phyloP scores from a whole-genome alignment of 495 filamentous ascomycete genomes.

The Rusavskia elegans region DNA sequence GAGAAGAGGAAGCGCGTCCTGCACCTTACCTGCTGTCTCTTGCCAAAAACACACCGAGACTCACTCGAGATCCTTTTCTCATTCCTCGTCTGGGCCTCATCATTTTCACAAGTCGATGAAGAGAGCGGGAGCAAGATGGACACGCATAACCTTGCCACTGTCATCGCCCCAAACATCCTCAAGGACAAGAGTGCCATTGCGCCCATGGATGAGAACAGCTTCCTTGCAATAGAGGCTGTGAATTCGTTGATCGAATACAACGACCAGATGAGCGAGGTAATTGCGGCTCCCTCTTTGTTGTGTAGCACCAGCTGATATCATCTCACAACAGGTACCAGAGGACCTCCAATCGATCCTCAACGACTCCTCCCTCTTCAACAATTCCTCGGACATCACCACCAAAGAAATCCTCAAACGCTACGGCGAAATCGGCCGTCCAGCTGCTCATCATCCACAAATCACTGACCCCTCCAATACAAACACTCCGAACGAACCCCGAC shows the following conservation, averaged over 20 bases:
- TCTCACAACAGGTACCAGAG: conserved; percentile 58
- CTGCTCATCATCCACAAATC: conserved; percentile 39
- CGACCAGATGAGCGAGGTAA: conserved; percentile 90
- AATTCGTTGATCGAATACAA: conserved; percentile 81
- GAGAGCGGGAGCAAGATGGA: conserved; percentile 94
- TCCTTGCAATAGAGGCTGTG: conserved; percentile 83
- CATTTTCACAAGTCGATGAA: conserved; percentile 93
- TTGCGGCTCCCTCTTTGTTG: conserved; percentile 16
- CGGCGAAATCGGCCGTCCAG: conserved; percentile 51
- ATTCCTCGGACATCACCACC: conserved; percentile 72
- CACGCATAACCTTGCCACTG: conserved; percentile 94
- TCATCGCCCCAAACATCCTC: conserved; percentile 92
- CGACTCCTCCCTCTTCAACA: conserved; percentile 67
- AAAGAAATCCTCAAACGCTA: conserved; percentile 92
- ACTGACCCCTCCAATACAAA: conserved; percentile 34
- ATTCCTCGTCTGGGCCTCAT: conserved; percentile 96
- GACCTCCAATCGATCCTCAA: conserved; percentile 74
- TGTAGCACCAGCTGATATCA: too few species aligned
- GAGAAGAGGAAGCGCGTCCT: conserved; percentile 72
- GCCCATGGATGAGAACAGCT: conserved; percentile 66
- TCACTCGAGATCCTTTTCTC: conserved; percentile 87
- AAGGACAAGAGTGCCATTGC: conserved; percentile 49
- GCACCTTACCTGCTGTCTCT: conserved; percentile 81
- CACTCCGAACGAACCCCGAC: conserved; percentile 15
- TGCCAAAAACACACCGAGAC: conserved; percentile 87